Evolutionary conservation across 192 early-diverging fungal genomes (phyloP).

Genomic region (Neocallimastix lanati): DNA sequence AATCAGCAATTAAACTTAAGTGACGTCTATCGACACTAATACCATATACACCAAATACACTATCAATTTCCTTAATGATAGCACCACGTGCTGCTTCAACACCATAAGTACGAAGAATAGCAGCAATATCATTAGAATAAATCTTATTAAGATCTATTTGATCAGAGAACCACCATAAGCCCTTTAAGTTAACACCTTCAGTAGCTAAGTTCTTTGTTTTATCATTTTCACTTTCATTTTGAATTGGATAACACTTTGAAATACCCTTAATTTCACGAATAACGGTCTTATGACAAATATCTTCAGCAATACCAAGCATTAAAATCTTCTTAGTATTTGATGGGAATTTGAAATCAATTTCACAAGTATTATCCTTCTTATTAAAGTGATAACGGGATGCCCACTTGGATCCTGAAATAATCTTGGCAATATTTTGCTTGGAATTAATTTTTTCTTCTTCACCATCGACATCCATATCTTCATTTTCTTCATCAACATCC

Average conservation of each 20-base stretch:
- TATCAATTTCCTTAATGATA: constrained; percentile 79
- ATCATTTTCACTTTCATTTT: constrained; percentile 63
- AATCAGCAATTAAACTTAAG: constrained; percentile 89
- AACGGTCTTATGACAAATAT: constrained; percentile 49
- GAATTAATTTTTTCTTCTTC: constrained; percentile 15
- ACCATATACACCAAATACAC: constrained; percentile 85
- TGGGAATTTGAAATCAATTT: constrained; percentile 72
- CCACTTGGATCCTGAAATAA: background rate
- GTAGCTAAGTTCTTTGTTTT: constrained; percentile 52
- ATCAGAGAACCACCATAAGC: constrained; percentile 62
- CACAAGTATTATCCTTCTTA: constrained; percentile 38
- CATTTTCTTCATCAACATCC: constrained; percentile 8
- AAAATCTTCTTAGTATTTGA: constrained; percentile 82
- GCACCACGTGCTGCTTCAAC: constrained; percentile 88
- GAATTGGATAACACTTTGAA: constrained; percentile 54
- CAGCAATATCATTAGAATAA: constrained; percentile 94
- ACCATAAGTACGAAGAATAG: constrained; percentile 79
- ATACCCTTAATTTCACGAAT: constrained; percentile 79
- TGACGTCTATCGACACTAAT: constrained; percentile 90
- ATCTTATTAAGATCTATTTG: constrained; percentile 74
- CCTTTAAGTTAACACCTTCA: constrained; percentile 78
- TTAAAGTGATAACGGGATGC: constrained; percentile 43
- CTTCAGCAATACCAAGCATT: constrained; percentile 74
- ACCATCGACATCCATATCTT: constrained; percentile 4
- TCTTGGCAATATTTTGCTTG: constrained; percentile 7